A percentile compares a stretch with the other conserved stretches of the same genome.
Conservation (phyloP, 306 rosid species). For the Cyamopsis tetragonoloba region DNA sequence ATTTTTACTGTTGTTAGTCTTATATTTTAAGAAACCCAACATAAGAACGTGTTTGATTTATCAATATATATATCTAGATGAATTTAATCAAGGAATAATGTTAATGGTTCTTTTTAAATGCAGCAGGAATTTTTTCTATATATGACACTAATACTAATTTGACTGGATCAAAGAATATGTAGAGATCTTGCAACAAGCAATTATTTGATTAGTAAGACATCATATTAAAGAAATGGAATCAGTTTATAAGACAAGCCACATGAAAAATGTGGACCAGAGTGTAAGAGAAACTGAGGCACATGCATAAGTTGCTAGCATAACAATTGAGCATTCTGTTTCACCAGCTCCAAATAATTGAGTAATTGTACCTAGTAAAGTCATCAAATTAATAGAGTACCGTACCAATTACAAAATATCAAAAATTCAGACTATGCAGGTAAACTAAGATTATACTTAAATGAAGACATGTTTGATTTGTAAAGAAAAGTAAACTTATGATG, state of each 20-base stretch:
- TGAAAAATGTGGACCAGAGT: constrained; percentile 30
- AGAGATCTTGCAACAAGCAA: not conserved
- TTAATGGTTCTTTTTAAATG: too few species aligned
- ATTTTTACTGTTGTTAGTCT: too few species aligned
- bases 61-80: too few species aligned
- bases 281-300: constrained; percentile 29
- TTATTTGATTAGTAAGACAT: not conserved
- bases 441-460: not conserved
- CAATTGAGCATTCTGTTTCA: constrained; percentile 32
- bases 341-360: constrained; percentile 35
- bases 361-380: constrained; percentile 28
- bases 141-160: too few species aligned
- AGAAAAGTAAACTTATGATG: not conserved
- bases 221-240: not conserved
- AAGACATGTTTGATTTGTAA: not conserved
- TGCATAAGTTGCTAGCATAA: constrained; percentile 35
- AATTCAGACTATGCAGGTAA: not conserved
- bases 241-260: constrained; percentile 27
- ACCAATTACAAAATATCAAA: not conserved
- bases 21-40: too few species aligned
- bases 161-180: not conserved
- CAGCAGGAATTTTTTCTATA: too few species aligned
- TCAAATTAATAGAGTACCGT: not conserved
- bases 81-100: too few species aligned
- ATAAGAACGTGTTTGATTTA: too few species aligned